A percentile compares a stretch with the other conserved stretches of the same genome.
Conservation (phyloP, 2,329 filamentous ascomycete genomes). For the Trichophyton equinum region DNA sequence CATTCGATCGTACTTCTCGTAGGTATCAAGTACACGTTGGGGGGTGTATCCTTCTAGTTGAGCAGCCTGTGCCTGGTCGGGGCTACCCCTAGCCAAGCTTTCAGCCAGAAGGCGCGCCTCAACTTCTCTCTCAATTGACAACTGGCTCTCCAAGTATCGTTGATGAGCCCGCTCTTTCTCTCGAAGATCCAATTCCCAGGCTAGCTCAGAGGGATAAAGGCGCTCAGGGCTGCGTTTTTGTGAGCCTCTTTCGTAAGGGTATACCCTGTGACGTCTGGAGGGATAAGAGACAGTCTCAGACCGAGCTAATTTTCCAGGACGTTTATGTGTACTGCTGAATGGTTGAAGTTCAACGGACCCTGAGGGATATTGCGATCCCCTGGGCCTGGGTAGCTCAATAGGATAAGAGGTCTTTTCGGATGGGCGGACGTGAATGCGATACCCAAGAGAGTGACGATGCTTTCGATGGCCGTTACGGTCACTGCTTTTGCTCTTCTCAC, state of each 20-base stretch:
- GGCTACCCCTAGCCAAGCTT: conserved; percentile 5
- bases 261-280: neutral
- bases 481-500: conserved; percentile 6
- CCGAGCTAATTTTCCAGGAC: conserved; percentile 1
- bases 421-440: conserved; percentile 21
- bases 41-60: neutral
- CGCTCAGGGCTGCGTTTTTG: neutral
- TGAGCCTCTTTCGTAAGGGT: neutral
- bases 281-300: conserved; percentile 7
- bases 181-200: conserved; percentile 6
- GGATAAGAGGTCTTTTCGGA: conserved; percentile 7
- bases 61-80: neutral
- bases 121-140: conserved; percentile 7
- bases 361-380: conserved; percentile 10
- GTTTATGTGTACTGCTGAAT: conserved; percentile 14
- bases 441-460: conserved; percentile 10
- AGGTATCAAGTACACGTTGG: conserved; percentile 3
- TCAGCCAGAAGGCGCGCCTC: conserved; percentile 5
- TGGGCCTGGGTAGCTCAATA: neutral
- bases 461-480: conserved; percentile 8
- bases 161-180: conserved; percentile 8
- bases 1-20: conserved; percentile 9
- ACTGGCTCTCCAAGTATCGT: conserved; percentile 8
- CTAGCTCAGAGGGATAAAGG: neutral
- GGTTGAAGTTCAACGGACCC: conserved; percentile 19